Evolutionary conservation across 768 basidiomycete genomes (phyloP).

Genomic region (Boletus bicolor): DNA sequence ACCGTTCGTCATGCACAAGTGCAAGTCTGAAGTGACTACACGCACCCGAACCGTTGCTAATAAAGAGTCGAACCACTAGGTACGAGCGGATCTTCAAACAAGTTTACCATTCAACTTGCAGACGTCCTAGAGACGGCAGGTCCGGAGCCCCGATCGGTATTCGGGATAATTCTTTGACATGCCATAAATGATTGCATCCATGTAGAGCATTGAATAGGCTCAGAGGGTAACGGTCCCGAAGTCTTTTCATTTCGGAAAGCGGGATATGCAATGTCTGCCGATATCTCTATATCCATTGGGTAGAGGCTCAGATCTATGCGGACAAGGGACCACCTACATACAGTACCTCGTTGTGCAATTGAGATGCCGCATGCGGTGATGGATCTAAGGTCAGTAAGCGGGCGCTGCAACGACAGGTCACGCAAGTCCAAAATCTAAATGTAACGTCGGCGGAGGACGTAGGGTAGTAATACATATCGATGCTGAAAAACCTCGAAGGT

Average conservation of each 20-base stretch:
- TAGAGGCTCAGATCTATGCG: background rate
- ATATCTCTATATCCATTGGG: background rate
- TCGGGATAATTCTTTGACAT: background rate
- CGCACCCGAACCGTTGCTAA: background rate
- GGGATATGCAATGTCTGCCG: slow-evolving; percentile 1
- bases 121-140: background rate
- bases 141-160: background rate
- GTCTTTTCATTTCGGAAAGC: slow-evolving; percentile 17
- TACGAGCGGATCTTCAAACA: background rate
- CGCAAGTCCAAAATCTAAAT: background rate
- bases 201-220: background rate
- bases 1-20: background rate
- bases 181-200: background rate
- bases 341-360: background rate
- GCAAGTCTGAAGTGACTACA: background rate
- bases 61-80: background rate
- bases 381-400: background rate
- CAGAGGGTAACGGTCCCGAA: background rate
- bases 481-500: background rate
- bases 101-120: background rate
- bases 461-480: background rate
- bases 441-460: background rate
- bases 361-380: background rate
- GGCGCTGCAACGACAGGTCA: background rate
- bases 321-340: background rate